These are phyloP conservation scores for Ciborinia camelliae DNA, from an alignment of 2,329 filamentous ascomycete species.

Conservation along the genomic window DNA sequence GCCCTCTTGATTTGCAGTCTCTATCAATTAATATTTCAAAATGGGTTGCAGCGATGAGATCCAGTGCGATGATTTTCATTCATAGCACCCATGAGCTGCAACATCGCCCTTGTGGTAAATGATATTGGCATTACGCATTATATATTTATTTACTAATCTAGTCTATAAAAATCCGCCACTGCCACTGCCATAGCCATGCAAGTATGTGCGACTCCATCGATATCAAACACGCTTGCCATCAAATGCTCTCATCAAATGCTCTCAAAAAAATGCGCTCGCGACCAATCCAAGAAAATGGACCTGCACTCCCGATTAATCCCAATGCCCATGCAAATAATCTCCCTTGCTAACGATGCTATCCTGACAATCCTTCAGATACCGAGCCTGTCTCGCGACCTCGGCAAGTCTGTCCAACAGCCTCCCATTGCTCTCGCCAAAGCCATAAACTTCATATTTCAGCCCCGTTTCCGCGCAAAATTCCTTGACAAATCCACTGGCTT, in stretches of 20 bases:
- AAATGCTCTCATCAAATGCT: not conserved
- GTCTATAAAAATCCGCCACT: not conserved
- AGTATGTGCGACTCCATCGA: not conserved
- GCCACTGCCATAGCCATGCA: no score
- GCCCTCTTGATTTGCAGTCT: no score
- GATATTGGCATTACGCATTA: not conserved
- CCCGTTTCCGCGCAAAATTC: slow-evolving; percentile 79
- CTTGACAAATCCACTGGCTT: slow-evolving; percentile 69
- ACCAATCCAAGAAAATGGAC: not conserved
- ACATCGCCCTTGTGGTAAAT: not conserved
- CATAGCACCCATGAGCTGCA: not conserved
- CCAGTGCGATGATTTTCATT: not conserved
- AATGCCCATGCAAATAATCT: slow-evolving; percentile 29
- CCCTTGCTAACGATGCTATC: slow-evolving; percentile 41
- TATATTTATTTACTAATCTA: not conserved
- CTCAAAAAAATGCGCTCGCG: not conserved
- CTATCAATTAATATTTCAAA: no score
- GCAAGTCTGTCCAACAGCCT: slow-evolving; percentile 72
- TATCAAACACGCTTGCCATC: not conserved
- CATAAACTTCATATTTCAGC: slow-evolving; percentile 82
- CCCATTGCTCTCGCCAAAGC: slow-evolving; percentile 82
- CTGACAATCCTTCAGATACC: slow-evolving; percentile 73
- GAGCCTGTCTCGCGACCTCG: slow-evolving; percentile 76
- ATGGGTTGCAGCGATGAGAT: not conserved
- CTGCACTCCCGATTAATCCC: not conserved